Evolutionary conservation across 768 basidiomycete genomes (phyloP).

Genomic region (Mycena latifolia): DNA sequence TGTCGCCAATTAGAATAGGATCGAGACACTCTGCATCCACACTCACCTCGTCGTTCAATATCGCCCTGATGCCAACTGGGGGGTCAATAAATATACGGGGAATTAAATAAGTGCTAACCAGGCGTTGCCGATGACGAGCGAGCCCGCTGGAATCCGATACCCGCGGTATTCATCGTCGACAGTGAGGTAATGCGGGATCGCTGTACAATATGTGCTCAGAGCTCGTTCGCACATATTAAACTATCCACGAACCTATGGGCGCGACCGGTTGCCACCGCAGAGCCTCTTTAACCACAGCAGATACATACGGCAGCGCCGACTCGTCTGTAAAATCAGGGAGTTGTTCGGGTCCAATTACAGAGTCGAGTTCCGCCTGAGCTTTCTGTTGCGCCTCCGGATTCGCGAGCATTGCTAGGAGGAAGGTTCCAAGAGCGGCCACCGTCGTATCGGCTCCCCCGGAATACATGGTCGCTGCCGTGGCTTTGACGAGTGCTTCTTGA

Average conservation of each 20-base stretch:
- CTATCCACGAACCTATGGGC: constrained; percentile 9
- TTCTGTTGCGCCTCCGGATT: constrained; percentile 46
- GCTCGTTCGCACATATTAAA: not conserved
- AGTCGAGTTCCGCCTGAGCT: constrained; percentile 48
- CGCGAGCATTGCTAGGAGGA: too few relatives aligned
- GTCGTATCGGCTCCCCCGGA: constrained; percentile 13
- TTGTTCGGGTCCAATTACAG: constrained; percentile 40
- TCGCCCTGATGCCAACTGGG: too few relatives aligned
- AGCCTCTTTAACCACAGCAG: constrained; percentile 14
- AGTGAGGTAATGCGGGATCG: constrained; percentile 44
- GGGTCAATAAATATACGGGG: too few relatives aligned
- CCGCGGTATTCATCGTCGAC: constrained; percentile 52
- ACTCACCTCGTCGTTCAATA: too few relatives aligned
- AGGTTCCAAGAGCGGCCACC: not conserved
- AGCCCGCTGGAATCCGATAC: constrained; percentile 47
- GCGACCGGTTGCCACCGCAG: constrained; percentile 15
- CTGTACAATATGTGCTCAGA: constrained; percentile 29
- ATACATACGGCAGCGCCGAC: constrained; percentile 38
- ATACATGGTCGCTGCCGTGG: constrained; percentile 8
- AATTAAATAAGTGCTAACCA: constrained; percentile 32
- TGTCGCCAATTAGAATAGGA: too few relatives aligned
- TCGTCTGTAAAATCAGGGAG: constrained; percentile 43
- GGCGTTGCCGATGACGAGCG: constrained; percentile 41
- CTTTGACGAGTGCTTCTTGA: not conserved
- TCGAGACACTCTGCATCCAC: too few relatives aligned